Base-by-base conservation (phyloP, 805 yeast genomes). In the Diddensiella caesifluorescens region DNA sequence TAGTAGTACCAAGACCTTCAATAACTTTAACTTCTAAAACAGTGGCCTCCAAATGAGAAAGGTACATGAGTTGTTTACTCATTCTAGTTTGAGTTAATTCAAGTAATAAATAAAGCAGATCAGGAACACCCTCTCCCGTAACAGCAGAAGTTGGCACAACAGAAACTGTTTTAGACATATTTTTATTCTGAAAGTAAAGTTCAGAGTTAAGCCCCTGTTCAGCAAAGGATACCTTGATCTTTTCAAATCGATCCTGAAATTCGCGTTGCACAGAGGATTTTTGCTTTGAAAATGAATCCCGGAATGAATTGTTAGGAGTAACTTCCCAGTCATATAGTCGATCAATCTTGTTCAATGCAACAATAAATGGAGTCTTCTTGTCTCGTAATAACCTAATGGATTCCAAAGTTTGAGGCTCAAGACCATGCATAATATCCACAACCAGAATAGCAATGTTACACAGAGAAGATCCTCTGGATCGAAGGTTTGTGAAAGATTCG, bases 111-210 rank as follows among this genome's bases (percentile, higher is more conserved):
- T 96, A 88, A 60, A 92, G 77, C 70, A 92, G 75, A 78, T 92
- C 99, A 38, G 99, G 98, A 56, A 92, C 94, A 84, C 99, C 99
- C 70, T 92, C 99, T 65, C 99, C 99, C 10, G 97, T 89, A 34
- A 89, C 94, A 42, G 99, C 99, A 49, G 97, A 90, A 15, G 99
- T 92, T 55, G 99, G 98, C 34, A 92, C 95, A 56, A 92, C 83
- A 27, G 97, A 88, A 42, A 92, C 98, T 59, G 81, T 87, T 64
- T 88, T 87, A 43, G 97, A 70, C 75, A 90, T 70, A 70, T 90
- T 92, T 66, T 83, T 84, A 76, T 92, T 92, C 67, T 90, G 86
- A 84, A 74, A 92, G 68, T 92, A 92, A 51, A 92, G 75, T 69
- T 94, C 98, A 43, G 97, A 85, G 72, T 92, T 92, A 71, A 92